Conservation (phyloP, 2,329 filamentous ascomycete genomes). For the Fusarium marasasianum region DNA sequence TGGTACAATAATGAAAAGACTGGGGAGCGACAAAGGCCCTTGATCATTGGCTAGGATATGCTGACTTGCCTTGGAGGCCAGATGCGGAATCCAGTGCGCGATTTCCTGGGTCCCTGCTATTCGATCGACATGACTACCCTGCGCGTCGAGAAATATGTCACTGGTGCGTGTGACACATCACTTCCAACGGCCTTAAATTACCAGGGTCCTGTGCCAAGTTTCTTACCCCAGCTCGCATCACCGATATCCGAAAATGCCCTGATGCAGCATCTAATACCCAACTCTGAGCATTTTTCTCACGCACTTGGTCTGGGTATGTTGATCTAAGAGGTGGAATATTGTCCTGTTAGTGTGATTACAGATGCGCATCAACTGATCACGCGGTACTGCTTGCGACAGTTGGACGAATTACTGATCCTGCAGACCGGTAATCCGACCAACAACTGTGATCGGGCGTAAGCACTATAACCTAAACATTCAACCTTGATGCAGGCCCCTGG, state of each 20-base stretch:
- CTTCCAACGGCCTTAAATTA: neutral
- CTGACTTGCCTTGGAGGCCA: too few relatives aligned
- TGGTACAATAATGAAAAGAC: too few relatives aligned
- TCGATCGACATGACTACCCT: neutral
- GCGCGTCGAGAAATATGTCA: neutral
- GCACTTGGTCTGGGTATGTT: fast-evolving
- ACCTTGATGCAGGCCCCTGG: neutral
- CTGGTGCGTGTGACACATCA: neutral
- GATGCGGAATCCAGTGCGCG: too few relatives aligned
- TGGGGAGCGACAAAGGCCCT: too few relatives aligned
- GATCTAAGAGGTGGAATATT: neutral
- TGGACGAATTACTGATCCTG: neutral
- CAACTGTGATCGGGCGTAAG: neutral
- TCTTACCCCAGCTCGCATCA: neutral
- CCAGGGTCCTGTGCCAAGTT: neutral
- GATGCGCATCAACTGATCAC: neutral
- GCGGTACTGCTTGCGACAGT: neutral
- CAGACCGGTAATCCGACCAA: neutral
- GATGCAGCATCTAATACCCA: neutral
- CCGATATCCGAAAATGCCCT: neutral
- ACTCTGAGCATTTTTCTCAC: neutral
- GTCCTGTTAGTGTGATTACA: neutral
- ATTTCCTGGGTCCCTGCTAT: too few relatives aligned
- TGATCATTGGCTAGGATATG: too few relatives aligned
- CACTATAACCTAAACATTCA: neutral